These are phyloP conservation scores for Coelastrella sp. DNA, from an alignment of 139 green algal genomes.

Conservation along the genomic window DNA sequence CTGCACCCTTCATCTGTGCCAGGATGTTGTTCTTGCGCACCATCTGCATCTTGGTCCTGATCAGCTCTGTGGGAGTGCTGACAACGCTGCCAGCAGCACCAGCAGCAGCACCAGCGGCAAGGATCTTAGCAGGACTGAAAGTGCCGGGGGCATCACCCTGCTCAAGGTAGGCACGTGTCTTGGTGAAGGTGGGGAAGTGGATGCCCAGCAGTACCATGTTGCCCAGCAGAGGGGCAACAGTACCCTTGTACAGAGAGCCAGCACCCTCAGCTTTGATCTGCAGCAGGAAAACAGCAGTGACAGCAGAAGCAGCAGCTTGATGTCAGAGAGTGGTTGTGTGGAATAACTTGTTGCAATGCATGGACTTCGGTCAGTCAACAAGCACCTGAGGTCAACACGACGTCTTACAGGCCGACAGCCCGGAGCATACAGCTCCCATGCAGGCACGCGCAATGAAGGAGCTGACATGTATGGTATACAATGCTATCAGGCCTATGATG, in stretches of 20 bases:
- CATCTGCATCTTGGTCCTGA: slow-evolving; percentile 62
- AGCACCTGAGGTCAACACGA: too few relatives aligned
- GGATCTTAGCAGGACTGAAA: slow-evolving; percentile 47
- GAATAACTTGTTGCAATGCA: background rate
- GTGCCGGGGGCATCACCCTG: slow-evolving; percentile 6
- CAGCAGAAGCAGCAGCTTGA: background rate
- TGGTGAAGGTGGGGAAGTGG: slow-evolving; percentile 57
- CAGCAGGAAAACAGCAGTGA: background rate
- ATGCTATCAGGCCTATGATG: background rate
- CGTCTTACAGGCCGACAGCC: too few relatives aligned
- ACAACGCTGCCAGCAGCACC: slow-evolving; percentile 53
- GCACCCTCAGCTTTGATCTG: slow-evolving; percentile 47
- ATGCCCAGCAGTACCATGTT: slow-evolving; percentile 63
- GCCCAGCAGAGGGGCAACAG: slow-evolving; percentile 51
- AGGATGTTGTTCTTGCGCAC: slow-evolving; percentile 49
- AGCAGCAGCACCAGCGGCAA: slow-evolving; percentile 51
- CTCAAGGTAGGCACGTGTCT: slow-evolving; percentile 46
- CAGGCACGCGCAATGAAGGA: too few relatives aligned
- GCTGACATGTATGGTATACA: background rate
- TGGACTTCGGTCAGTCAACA: too few relatives aligned
- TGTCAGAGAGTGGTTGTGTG: background rate
- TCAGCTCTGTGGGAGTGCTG: slow-evolving; percentile 52
- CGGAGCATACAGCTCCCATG: too few relatives aligned
- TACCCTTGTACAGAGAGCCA: slow-evolving; percentile 56
- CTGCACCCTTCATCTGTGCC: slow-evolving; percentile 46